phyloP scores from a whole-genome alignment of 805 yeast species.

The Ogataea populi-albae region DNA sequence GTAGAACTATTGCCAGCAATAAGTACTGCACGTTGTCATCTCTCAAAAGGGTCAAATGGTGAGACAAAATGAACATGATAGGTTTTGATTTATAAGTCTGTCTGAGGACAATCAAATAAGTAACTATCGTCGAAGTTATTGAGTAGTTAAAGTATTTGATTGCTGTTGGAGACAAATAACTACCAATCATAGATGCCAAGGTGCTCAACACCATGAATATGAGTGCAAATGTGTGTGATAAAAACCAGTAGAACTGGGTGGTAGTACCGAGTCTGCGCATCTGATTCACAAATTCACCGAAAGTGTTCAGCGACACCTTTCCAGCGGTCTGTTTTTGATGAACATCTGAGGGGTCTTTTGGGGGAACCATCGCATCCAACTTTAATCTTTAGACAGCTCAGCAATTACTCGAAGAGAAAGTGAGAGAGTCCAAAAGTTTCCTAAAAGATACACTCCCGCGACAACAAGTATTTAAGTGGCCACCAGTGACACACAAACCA shows the following conservation, averaged over 20 bases:
- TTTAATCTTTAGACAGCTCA: not conserved
- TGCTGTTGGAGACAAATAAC: conserved; percentile 29
- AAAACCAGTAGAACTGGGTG: conserved; percentile 69
- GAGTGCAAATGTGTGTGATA: conserved; percentile 55
- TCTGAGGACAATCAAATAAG: conserved; percentile 61
- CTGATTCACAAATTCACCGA: conserved; percentile 5
- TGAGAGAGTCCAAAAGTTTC: too few relatives aligned
- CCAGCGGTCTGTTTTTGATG: not conserved
- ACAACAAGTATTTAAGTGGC: too few relatives aligned
- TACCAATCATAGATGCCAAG: conserved; percentile 41
- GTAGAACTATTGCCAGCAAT: conserved; percentile 38
- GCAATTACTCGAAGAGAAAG: not conserved
- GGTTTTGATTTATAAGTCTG: conserved; percentile 50
- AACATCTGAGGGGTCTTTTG: conserved; percentile 5
- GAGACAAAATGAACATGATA: conserved; percentile 26
- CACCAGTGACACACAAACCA: too few relatives aligned
- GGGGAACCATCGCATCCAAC: not conserved
- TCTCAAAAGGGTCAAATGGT: conserved; percentile 29
- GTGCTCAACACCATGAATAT: conserved; percentile 39
- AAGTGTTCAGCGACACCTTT: too few relatives aligned
- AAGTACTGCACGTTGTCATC: conserved; percentile 70
- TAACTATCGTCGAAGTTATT: conserved; percentile 50
- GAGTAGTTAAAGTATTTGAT: conserved; percentile 39
- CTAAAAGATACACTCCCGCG: too few relatives aligned
- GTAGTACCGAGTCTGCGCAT: conserved; percentile 31